Percentiles rank a stretch among this genome's conserved stretches.
Conservation (phyloP, 371 early-diverging fungal species). For the Lichtheimia corymbifera region DNA sequence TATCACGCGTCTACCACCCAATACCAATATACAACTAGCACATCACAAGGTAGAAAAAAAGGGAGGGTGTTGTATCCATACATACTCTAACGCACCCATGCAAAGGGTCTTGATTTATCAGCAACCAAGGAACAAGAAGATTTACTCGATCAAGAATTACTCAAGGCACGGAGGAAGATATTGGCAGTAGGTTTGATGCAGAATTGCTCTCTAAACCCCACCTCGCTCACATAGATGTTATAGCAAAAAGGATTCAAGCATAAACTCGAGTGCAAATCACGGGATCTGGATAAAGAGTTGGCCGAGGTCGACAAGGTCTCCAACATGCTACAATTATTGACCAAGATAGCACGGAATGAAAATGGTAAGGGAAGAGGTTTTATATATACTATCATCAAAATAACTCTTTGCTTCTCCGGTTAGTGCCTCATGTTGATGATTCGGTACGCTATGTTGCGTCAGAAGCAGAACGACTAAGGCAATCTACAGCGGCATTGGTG, state of each 20-base stretch:
- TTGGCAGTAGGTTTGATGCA: conserved; percentile 5
- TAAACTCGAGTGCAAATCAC: conserved; percentile 4
- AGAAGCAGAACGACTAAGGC: neutral
- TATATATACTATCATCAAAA: neutral
- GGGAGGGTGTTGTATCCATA: neutral
- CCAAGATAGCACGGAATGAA: neutral
- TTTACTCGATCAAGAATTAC: conserved; percentile 15
- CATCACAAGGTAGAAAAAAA: conserved; percentile 16
- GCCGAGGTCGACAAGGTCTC: neutral
- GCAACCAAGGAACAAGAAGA: conserved; percentile 17
- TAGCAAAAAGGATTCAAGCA: conserved; percentile 17
- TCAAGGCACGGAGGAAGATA: neutral
- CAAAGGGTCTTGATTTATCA: conserved; percentile 13
- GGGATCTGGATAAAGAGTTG: conserved; percentile 4
- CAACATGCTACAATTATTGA: neutral
- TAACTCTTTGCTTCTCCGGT: neutral
- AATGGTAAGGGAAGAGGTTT: neutral
- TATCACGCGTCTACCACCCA: conserved; percentile 10
- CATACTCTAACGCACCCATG: neutral
- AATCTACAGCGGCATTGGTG: neutral
- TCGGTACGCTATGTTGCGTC: neutral
- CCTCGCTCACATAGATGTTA: neutral
- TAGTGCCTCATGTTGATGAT: neutral
- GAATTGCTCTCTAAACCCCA: neutral
- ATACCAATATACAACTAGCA: conserved; percentile 6